Conservation (phyloP, 148 eudicot species). For the Rheum nobile region DNA sequence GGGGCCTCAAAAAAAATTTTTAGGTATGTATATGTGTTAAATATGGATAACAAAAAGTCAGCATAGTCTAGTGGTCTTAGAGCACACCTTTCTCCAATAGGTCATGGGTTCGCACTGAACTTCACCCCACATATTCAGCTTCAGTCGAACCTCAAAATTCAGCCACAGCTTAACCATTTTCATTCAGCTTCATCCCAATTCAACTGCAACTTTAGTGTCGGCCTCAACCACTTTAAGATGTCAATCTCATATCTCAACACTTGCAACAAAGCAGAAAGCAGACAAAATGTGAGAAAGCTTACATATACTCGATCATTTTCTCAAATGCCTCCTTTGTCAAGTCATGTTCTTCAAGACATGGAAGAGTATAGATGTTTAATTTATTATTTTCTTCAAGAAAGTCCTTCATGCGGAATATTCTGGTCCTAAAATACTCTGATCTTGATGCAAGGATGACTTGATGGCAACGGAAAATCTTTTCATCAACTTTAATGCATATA, state of each 20-base stretch:
- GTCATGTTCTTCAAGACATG: conserved; percentile 84
- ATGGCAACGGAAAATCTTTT: conserved; percentile 73
- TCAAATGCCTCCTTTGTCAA: conserved; percentile 70
- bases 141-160: no score
- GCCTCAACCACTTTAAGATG: not conserved
- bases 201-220: no score
- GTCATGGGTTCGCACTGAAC: no score
- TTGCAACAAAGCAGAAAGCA: not conserved
- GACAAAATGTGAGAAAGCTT: conserved; percentile 17
- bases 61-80: no score
- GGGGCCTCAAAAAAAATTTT: no score
- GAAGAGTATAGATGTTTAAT: conserved; percentile 36
- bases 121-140: no score
- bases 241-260: not conserved
- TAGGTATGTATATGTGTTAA: no score
- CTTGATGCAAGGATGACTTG: conserved; percentile 85
- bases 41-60: no score
- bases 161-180: no score
- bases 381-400: conserved; percentile 53
- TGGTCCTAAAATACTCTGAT: conserved; percentile 90
- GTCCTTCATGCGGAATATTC: conserved; percentile 78
- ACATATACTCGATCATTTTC: conserved; percentile 96
- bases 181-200: no score
- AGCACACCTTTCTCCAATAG: no score
- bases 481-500: conserved; percentile 64